Percentiles rank a stretch among this genome's conserved stretches.
Evolutionary conservation across 2,329 filamentous ascomycete genomes (phyloP).

Genomic region (Fusarium ambrosium): DNA sequence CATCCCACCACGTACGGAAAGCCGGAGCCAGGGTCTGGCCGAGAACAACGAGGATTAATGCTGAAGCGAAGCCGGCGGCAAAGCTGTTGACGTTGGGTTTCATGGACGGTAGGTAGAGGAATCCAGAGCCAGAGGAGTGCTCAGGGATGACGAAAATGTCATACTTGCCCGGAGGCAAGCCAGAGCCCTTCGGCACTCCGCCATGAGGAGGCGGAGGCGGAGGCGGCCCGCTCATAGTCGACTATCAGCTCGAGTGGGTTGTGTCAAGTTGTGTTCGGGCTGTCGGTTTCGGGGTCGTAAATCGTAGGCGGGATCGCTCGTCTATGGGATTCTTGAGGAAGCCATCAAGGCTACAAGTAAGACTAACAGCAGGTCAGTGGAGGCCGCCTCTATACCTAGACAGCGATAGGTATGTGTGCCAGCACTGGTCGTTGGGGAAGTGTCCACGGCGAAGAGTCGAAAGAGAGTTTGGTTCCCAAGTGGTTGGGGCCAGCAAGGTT

Average conservation of each 20-base stretch:
- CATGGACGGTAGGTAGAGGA: constrained; percentile 93
- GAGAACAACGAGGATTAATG: constrained; percentile 79
- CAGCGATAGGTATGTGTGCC: not conserved
- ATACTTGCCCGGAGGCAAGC: constrained; percentile 89
- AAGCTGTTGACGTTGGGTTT: constrained; percentile 91
- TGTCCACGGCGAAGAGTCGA: constrained; percentile 10
- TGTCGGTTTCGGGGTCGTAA: constrained; percentile 23
- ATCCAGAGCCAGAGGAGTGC: constrained; percentile 88
- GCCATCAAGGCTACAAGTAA: constrained; percentile 47
- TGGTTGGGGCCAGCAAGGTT: constrained; percentile 34
- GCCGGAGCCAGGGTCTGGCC: constrained; percentile 81
- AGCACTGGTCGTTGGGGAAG: not conserved
- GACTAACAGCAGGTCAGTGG: constrained; percentile 36
- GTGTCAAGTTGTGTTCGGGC: constrained; percentile 23
- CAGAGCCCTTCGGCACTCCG: constrained; percentile 76
- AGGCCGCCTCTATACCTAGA: constrained; percentile 7
- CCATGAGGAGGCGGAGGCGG: constrained; percentile 92
- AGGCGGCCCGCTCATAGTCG: constrained; percentile 72
- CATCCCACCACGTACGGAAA: constrained; percentile 78
- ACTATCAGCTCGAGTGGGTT: constrained; percentile 39
- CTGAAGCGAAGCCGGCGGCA: constrained; percentile 84
- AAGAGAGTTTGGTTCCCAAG: constrained; percentile 16
- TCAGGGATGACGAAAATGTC: constrained; percentile 98
- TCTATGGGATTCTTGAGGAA: constrained; percentile 47
- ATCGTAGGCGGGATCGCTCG: constrained; percentile 37